A percentile compares a stretch with the other conserved stretches of the same genome.
Conservation (phyloP, 164 flowering plant genomes). For the Stephania cephalantha region DNA sequence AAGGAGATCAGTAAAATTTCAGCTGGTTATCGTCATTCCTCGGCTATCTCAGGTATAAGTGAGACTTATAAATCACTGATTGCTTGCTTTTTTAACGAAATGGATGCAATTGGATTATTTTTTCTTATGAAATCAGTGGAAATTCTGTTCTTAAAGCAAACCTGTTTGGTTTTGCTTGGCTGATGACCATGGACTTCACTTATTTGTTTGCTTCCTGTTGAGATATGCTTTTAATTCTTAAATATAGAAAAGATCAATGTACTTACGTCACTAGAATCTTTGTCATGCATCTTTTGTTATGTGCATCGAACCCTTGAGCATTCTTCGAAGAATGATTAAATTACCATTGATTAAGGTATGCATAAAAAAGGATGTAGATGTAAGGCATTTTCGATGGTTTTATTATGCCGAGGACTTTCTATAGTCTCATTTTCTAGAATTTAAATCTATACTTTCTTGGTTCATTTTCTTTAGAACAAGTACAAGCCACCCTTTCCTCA, state of each 20-base stretch:
- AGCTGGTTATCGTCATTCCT: constrained; percentile 86
- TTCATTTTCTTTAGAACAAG: neutral
- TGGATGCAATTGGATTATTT: neutral
- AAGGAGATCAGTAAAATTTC: constrained; percentile 50
- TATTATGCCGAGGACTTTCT: no score
- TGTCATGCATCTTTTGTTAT: neutral
- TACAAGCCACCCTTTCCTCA: no score
- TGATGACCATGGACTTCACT: neutral
- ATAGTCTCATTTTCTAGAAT: no score
- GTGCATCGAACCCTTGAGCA: no score
- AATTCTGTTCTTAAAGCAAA: neutral
- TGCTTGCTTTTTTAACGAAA: neutral
- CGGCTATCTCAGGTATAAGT: constrained; percentile 66
- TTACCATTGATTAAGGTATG: neutral
- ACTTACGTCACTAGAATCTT: neutral
- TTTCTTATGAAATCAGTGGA: neutral
- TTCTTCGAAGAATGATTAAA: neutral
- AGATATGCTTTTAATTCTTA: neutral
- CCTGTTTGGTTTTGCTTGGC: neutral
- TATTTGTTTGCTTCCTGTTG: neutral
- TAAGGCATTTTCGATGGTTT: no score
- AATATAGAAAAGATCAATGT: neutral
- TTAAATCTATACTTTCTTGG: no score
- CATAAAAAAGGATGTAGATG: neutral
- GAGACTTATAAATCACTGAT: neutral